Evolutionary conservation across 139 green algal genomes (phyloP).

Genomic region (Eudorina sp.): DNA sequence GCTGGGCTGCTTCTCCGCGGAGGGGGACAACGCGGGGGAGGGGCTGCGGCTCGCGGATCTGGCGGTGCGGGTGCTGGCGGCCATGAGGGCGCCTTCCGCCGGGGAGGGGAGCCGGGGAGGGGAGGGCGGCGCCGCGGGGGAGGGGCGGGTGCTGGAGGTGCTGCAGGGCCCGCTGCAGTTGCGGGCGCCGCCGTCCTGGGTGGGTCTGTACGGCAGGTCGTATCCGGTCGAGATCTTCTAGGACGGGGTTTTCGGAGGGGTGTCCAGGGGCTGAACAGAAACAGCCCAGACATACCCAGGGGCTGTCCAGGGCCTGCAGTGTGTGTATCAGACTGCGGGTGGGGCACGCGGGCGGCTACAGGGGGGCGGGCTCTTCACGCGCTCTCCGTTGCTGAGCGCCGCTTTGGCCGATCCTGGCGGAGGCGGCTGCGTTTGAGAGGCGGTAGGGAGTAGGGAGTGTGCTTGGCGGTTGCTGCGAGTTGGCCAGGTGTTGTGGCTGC

Average conservation of each 20-base stretch:
- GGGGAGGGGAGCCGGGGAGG: not conserved
- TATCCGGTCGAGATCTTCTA: conserved; percentile 36
- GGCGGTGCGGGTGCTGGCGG: conserved; percentile 40
- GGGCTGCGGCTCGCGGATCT: conserved; percentile 53
- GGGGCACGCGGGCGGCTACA: no score
- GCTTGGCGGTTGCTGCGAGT: no score
- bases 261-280: not conserved
- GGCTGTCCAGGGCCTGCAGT: no score
- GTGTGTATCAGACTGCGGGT: no score
- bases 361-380: no score
- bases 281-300: no score
- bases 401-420: no score
- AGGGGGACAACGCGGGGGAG: conserved; percentile 77
- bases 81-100: not conserved
- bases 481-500: no score
- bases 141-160: not conserved
- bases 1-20: conserved; percentile 66
- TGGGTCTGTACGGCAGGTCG: conserved; percentile 52
- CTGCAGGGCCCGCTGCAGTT: not conserved
- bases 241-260: not conserved
- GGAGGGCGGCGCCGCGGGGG: not conserved
- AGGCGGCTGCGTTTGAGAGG: no score
- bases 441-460: no score
- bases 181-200: conserved; percentile 55
- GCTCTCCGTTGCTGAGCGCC: no score